A percentile compares a stretch with the other conserved stretches of the same genome.
These are phyloP conservation scores for Suhomyces atakaporum DNA, from an alignment of 1,139 yeast species.

Conservation along the genomic window DNA sequence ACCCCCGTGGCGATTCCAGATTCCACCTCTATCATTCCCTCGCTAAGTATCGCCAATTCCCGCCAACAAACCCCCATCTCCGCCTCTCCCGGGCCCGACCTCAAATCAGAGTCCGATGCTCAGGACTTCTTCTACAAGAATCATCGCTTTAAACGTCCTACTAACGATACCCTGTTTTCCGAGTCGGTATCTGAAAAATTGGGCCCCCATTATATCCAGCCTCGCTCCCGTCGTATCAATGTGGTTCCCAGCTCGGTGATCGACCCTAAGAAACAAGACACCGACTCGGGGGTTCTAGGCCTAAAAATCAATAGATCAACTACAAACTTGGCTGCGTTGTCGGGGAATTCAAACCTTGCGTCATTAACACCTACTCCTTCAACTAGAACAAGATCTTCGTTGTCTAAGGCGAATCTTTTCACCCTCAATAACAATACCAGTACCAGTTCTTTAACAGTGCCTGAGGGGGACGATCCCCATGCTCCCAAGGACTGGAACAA, in stretches of 20 bases:
- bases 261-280: conserved; percentile 34
- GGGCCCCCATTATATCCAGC: conserved; percentile 48
- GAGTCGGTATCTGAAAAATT: conserved; percentile 23
- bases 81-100: conserved; percentile 11
- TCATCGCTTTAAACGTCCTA: conserved; percentile 17
- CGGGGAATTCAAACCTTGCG: conserved; percentile 18
- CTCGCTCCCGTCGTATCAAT: conserved; percentile 37
- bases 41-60: conserved; percentile 20
- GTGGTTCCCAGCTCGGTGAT: conserved; percentile 37
- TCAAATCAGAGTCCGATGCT: conserved; percentile 12
- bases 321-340: conserved; percentile 25
- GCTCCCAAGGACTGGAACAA: conserved; percentile 13
- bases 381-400: conserved; percentile 21
- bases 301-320: conserved; percentile 45
- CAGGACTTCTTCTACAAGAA: conserved; percentile 35
- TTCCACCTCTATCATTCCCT: conserved; percentile 22
- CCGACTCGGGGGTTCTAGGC: conserved; percentile 41
- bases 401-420: conserved; percentile 23
- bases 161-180: conserved; percentile 17
- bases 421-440: conserved; percentile 32
- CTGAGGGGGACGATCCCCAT: conserved; percentile 24
- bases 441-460: conserved; percentile 34
- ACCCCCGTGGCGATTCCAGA: conserved; percentile 5
- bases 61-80: conserved; percentile 15
- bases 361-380: conserved; percentile 12